Evolutionary conservation across 2,329 filamentous ascomycete species (phyloP).

Genomic region (Aspergillus novofumigatus): DNA sequence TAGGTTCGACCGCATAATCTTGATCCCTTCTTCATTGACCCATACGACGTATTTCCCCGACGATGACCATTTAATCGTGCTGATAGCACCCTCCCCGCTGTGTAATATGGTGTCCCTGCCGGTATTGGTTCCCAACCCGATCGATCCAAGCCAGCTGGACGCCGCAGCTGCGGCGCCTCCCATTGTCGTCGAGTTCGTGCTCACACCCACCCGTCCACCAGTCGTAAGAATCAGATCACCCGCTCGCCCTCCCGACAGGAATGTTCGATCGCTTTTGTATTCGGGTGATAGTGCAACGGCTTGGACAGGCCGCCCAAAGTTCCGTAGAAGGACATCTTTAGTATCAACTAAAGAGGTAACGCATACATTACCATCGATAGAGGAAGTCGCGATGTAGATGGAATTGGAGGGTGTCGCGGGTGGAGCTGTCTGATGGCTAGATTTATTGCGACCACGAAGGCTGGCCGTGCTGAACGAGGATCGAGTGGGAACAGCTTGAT

Average conservation of each 20-base stretch:
- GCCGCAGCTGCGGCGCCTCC: conserved; percentile 70
- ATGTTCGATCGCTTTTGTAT: conserved; percentile 82
- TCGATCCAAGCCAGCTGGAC: conserved; percentile 84
- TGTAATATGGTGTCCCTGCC: conserved; percentile 86
- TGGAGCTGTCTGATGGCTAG: conserved; percentile 38
- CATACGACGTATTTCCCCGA: conserved; percentile 90
- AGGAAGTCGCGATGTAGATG: conserved; percentile 89
- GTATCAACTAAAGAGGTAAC: conserved; percentile 80
- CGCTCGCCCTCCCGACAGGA: conserved; percentile 84
- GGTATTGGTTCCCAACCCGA: conserved; percentile 72
- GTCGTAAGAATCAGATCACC: conserved; percentile 83
- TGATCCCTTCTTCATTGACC: conserved; percentile 96
- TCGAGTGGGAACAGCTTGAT: conserved; percentile 17
- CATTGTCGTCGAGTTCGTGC: conserved; percentile 78
- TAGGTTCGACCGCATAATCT: conserved; percentile 90
- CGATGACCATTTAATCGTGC: conserved; percentile 88
- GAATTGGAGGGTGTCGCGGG: conserved; percentile 79
- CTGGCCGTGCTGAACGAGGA: conserved; percentile 28
- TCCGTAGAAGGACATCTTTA: conserved; percentile 85
- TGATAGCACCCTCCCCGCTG: conserved; percentile 86
- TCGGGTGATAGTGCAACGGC: conserved; percentile 92
- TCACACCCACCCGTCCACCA: conserved; percentile 73
- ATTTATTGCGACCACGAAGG: conserved; percentile 26
- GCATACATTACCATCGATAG: conserved; percentile 93
- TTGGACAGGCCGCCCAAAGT: conserved; percentile 90